Evolutionary conservation across 345 rosid species (phyloP).

Genomic region (Heritiera littoralis): DNA sequence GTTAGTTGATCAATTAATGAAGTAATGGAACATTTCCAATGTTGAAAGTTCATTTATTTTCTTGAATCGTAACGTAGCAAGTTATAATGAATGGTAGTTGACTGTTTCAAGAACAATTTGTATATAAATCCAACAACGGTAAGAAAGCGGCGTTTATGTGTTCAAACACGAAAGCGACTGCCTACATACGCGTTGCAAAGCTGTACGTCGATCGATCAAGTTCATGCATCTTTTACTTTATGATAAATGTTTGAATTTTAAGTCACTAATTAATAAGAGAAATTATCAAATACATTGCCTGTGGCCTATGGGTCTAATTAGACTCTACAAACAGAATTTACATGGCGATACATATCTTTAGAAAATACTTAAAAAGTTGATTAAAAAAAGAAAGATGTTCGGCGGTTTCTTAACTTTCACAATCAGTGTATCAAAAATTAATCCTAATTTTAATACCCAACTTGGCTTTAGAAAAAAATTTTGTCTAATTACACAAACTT

Average conservation of each 20-base stretch:
- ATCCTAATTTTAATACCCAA: background rate
- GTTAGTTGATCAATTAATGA: background rate
- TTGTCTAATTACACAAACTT: no score
- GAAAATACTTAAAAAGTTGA: no score
- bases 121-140: background rate
- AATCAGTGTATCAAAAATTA: no score
- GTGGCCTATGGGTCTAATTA: no score
- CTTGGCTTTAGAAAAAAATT: background rate
- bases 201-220: no score
- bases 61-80: background rate
- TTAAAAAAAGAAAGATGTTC: no score
- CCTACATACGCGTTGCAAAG: background rate
- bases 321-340: no score
- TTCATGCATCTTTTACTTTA: background rate
- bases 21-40: background rate
- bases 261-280: background rate
- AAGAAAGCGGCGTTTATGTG: background rate
- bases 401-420: no score
- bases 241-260: background rate
- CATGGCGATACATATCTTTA: no score
- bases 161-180: background rate
- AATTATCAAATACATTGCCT: no score
- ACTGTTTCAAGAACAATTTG: constrained; percentile 4
- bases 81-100: background rate
- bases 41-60: background rate